A percentile compares a stretch with the other conserved stretches of the same genome.
Conservation (phyloP, 352 stramenopile species). For the Phytopythium montanum region DNA sequence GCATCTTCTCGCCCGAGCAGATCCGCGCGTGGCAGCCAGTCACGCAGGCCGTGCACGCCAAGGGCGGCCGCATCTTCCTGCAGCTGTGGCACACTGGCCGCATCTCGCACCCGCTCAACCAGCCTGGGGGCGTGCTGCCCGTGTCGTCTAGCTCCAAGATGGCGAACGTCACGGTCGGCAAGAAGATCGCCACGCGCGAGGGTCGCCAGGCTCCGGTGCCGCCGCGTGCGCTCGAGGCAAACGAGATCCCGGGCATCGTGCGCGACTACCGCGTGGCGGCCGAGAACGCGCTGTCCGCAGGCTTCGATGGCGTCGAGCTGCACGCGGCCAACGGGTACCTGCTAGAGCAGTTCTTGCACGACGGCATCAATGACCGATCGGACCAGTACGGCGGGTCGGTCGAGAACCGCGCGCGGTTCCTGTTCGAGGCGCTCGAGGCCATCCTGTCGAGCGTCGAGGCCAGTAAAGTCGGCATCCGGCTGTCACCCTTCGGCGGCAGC, state of each 20-base stretch:
- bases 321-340: constrained; percentile 92
- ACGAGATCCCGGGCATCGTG: constrained; percentile 71
- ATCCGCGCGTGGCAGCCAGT: constrained; percentile 47
- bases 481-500: constrained; percentile 43
- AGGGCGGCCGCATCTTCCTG: constrained; percentile 72
- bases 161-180: constrained; percentile 22
- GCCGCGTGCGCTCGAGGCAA: constrained; percentile 57
- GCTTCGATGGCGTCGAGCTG: constrained; percentile 90
- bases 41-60: constrained; percentile 63
- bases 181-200: constrained; percentile 40
- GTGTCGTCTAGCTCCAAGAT: constrained; percentile 56
- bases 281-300: constrained; percentile 61
- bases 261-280: constrained; percentile 69
- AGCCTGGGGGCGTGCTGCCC: constrained; percentile 45
- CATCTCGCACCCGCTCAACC: constrained; percentile 61
- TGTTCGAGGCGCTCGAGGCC: constrained; percentile 69
- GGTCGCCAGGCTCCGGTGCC: constrained; percentile 36
- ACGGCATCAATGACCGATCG: constrained; percentile 76
- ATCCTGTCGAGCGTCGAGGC: constrained; percentile 36
- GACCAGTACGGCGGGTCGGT: constrained; percentile 85
- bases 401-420: constrained; percentile 81
- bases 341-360: constrained; percentile 89
- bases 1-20: constrained; percentile 54
- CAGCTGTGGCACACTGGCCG: constrained; percentile 89
- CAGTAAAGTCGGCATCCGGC: constrained; percentile 35